Base-by-base conservation (phyloP, 495 filamentous ascomycete genomes). In the Neurospora sp. region DNA sequence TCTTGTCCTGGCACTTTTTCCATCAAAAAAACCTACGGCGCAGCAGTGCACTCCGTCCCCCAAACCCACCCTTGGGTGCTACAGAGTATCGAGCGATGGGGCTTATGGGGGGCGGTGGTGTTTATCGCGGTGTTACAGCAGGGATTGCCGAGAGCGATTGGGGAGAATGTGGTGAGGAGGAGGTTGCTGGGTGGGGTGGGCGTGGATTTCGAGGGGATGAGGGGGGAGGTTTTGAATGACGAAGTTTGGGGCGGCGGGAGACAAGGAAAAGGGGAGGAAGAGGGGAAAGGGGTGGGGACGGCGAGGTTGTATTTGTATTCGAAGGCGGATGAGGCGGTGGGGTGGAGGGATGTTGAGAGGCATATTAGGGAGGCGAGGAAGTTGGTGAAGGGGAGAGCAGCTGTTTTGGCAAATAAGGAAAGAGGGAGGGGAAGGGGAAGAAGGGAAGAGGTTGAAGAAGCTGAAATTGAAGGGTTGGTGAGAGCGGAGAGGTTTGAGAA, bases 241-340 rank as follows among this genome's bases (percentile, higher is more conserved):
- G 8, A 3, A 0, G 1, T 45, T 9, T 45, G 42, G 22, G 69
- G 3, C 4, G 40, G 81, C 31, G 31, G 31, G 44, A 80, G 81
- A 74, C 74, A 65, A 12, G 37, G 74, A 4, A 48, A 72, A 10
- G 70, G 39, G 27, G 27, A 3, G 27, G 27, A 31, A 31, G 27
- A 31, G 27, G 27, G 27, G 27, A 31, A 31, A 31, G 27, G 27
- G 27, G 27, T 31, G 27, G 27, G 27, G 1, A 68, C 73, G 41
- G 74, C 69, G 70, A 27, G 74, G 61, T 74, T 75, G 41, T 83
- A 83, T 78, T 31, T 85, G 27, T 84, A 81, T 69, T 80, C 81
- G 40, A 72, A 79, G 69, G 74, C 37, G 68, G 80, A 85, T 68
- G 76, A 79, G 40, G 68, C 82, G 68, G 79, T 84, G 16, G 68